Conservation (phyloP, 169 alveolate genomes). For the Cryptosporidium xiaoi region DNA sequence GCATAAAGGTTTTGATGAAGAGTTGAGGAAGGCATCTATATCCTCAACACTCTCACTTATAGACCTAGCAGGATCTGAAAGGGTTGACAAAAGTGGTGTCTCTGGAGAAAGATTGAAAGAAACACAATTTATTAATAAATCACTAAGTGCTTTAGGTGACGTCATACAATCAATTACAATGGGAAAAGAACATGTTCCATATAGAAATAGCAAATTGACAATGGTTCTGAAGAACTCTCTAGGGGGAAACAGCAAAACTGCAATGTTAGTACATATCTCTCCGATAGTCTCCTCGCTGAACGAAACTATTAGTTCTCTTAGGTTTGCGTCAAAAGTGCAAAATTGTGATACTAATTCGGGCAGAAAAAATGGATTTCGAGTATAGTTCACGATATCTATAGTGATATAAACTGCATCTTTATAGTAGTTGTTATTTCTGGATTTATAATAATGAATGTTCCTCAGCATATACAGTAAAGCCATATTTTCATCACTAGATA, state of each 20-base stretch:
- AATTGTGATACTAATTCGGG: conserved; percentile 27
- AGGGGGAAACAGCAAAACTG: conserved; percentile 87
- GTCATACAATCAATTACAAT: conserved; percentile 85
- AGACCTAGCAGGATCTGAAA: conserved; percentile 93
- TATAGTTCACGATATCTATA: background rate
- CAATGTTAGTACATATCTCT: conserved; percentile 88
- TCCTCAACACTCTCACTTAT: conserved; percentile 83
- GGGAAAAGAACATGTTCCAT: conserved; percentile 86
- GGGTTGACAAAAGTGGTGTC: conserved; percentile 85
- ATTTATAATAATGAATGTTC: conserved; percentile 5
- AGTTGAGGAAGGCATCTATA: conserved; percentile 40
- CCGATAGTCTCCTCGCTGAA: conserved; percentile 73
- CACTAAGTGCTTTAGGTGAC: conserved; percentile 87
- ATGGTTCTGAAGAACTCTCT: conserved; percentile 82
- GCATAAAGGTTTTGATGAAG: conserved; percentile 59
- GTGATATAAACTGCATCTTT: background rate
- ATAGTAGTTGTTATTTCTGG: background rate
- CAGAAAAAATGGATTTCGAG: background rate
- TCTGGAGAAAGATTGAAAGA: conserved; percentile 89
- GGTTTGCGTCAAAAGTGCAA: conserved; percentile 83
- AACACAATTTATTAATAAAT: conserved; percentile 85
- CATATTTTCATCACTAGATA: conserved; percentile 17
- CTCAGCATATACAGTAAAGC: conserved; percentile 33
- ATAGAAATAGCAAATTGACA: conserved; percentile 89
- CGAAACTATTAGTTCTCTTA: conserved; percentile 81